Conservation (phyloP, 2,329 filamentous ascomycete species). For the Diaporthe amygdali region DNA sequence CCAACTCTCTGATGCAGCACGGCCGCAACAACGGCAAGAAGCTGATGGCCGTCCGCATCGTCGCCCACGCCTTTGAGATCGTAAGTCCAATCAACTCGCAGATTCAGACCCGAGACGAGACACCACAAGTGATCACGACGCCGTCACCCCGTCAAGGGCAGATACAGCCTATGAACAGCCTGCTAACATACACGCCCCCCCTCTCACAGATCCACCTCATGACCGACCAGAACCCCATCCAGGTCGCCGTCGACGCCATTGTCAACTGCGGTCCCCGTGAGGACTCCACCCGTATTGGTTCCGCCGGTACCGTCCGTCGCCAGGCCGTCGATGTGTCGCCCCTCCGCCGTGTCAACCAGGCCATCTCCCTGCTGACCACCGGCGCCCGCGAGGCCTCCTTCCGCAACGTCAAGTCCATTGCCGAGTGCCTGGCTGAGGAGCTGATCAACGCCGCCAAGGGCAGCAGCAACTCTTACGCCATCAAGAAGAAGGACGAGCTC, state of each 20-base stretch:
- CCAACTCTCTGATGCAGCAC: slow-evolving; percentile 99
- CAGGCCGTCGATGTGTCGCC: slow-evolving; percentile 99
- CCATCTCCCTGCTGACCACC: slow-evolving; percentile 97
- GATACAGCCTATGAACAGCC: slow-evolving; percentile 26
- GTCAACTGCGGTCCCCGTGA: slow-evolving; percentile 99
- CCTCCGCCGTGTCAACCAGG: slow-evolving; percentile 99
- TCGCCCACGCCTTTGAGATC: slow-evolving; percentile 99
- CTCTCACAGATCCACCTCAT: slow-evolving; percentile 93
- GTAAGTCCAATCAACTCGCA: slow-evolving; percentile 54
- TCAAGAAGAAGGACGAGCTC: slow-evolving; percentile 99
- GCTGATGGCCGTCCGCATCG: slow-evolving; percentile 99
- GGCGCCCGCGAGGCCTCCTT: slow-evolving; percentile 98
- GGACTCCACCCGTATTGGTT: slow-evolving; percentile 99
- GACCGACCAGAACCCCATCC: slow-evolving; percentile 99
- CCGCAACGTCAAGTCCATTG: slow-evolving; percentile 99
- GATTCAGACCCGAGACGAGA: not conserved
- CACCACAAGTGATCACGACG: not conserved
- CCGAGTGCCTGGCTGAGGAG: slow-evolving; percentile 99
- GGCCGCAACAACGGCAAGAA: slow-evolving; percentile 99
- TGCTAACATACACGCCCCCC: slow-evolving; percentile 30
- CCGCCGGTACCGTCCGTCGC: slow-evolving; percentile 98
- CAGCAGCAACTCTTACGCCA: slow-evolving; percentile 99
- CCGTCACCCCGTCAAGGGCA: not conserved
- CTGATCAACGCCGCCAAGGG: slow-evolving; percentile 99
- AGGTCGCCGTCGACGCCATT: slow-evolving; percentile 98